These are phyloP conservation scores for Penicillium decumbens DNA, from an alignment of 2,329 filamentous ascomycete genomes.

Conservation along the genomic window DNA sequence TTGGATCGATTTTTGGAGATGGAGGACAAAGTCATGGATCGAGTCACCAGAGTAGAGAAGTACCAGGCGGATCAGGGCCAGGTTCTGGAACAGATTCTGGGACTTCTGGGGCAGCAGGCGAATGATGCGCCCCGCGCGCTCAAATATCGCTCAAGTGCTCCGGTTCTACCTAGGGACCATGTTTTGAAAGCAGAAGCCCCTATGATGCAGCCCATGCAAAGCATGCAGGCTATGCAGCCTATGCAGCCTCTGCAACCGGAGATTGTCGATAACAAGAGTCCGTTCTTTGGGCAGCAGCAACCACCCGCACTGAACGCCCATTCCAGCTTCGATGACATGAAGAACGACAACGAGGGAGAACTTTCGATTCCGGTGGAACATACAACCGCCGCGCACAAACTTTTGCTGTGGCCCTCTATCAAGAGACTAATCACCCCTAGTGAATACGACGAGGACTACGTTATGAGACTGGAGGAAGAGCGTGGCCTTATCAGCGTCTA, in stretches of 20 bases:
- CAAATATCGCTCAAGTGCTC: neutral
- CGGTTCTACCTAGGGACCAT: constrained; percentile 7
- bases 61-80: constrained; percentile 1
- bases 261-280: neutral
- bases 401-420: constrained; percentile 70
- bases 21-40: constrained; percentile 29
- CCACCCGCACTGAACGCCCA: neutral
- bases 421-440: constrained; percentile 55
- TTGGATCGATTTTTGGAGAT: constrained; percentile 33
- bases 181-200: constrained; percentile 26
- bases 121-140: neutral
- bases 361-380: constrained; percentile 78
- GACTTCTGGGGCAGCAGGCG: neutral
- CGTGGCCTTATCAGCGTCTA: constrained; percentile 71
- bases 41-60: constrained; percentile 13
- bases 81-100: neutral
- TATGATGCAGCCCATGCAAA: neutral
- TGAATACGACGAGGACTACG: constrained; percentile 63
- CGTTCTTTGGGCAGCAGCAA: constrained; percentile 1
- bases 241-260: neutral
- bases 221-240: neutral
- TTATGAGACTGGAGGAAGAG: constrained; percentile 68
- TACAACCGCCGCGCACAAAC: constrained; percentile 79
- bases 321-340: constrained; percentile 10
- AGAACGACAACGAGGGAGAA: constrained; percentile 46